A percentile compares a stretch with the other conserved stretches of the same genome.
Conservation (phyloP, 352 stramenopile species). For the Globisporangium takayamanum region DNA sequence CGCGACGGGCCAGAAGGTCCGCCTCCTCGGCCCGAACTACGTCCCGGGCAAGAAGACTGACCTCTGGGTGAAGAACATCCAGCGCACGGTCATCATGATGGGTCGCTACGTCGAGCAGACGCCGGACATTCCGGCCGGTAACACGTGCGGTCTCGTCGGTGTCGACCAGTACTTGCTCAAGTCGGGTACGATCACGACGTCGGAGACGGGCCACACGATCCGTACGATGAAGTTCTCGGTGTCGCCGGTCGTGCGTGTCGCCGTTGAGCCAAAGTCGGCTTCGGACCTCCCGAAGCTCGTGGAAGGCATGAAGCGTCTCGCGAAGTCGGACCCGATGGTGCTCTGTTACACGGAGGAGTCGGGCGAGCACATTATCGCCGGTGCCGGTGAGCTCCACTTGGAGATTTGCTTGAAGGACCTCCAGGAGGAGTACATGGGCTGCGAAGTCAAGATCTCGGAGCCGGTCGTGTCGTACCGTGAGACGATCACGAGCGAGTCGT, state of each 20-base stretch:
- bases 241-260: constrained; percentile 98
- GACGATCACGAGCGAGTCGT: constrained; percentile 95
- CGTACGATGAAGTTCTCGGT: constrained; percentile 99
- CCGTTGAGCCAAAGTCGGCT: constrained; percentile 98
- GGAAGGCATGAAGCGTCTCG: constrained; percentile 99
- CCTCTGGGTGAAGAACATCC: constrained; percentile 99
- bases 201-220: constrained; percentile 96
- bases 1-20: constrained; percentile 97
- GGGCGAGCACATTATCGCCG: constrained; percentile 99
- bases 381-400: constrained; percentile 98
- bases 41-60: constrained; percentile 99
- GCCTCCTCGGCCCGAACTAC: constrained; percentile 99
- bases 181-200: constrained; percentile 98
- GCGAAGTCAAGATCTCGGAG: constrained; percentile 98
- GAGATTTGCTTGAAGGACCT: constrained; percentile 99
- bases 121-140: constrained; percentile 97
- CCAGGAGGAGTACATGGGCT: constrained; percentile 99
- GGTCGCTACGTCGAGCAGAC: constrained; percentile 98
- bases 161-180: constrained; percentile 99
- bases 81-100: constrained; percentile 99
- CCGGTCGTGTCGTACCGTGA: constrained; percentile 99
- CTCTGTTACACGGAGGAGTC: constrained; percentile 99
- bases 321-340: constrained; percentile 99
- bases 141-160: constrained; percentile 98
- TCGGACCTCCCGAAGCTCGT: constrained; percentile 99